A percentile compares a stretch with the other conserved stretches of the same genome.
These are phyloP conservation scores for Calonectria crousiana DNA, from an alignment of 2,329 filamentous ascomycete genomes.

Conservation along the genomic window DNA sequence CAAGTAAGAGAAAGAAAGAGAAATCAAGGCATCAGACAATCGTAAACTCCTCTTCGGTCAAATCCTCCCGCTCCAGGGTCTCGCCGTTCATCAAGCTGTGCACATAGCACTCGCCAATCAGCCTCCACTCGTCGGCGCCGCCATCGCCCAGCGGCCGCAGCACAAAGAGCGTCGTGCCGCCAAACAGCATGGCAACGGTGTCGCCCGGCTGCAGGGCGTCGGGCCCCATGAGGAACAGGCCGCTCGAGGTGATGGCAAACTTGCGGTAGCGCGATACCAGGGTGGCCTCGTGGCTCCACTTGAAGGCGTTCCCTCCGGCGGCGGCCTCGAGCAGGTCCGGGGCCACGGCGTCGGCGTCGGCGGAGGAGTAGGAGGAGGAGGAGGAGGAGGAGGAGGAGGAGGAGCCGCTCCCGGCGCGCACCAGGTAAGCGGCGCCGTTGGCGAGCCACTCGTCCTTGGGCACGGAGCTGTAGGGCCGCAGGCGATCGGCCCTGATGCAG, in stretches of 20 bases:
- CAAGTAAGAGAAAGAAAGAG: background rate
- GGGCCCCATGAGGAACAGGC: slow-evolving; percentile 50
- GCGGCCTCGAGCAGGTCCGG: slow-evolving; percentile 44
- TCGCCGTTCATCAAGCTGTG: slow-evolving; percentile 54
- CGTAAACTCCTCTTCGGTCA: slow-evolving; percentile 46
- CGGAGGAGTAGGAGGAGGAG: too few species aligned
- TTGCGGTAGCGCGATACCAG: slow-evolving; percentile 49
- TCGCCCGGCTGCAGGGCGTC: slow-evolving; percentile 47
- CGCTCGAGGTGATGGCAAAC: slow-evolving; percentile 47
- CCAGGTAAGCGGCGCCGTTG: slow-evolving; percentile 49
- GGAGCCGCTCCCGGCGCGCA: slow-evolving; percentile 31
- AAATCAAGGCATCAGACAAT: slow-evolving; percentile 36
- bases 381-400: too few species aligned
- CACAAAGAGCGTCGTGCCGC: slow-evolving; percentile 49
- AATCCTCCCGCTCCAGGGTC: slow-evolving; percentile 38
- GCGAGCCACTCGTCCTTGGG: slow-evolving; percentile 45
- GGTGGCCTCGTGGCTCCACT: slow-evolving; percentile 52
- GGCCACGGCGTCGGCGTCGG: slow-evolving; percentile 21
- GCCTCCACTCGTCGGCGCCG: slow-evolving; percentile 34
- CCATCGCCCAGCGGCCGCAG: slow-evolving; percentile 35
- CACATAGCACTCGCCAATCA: slow-evolving; percentile 53
- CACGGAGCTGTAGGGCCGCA: slow-evolving; percentile 41
- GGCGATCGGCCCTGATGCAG: slow-evolving; percentile 45
- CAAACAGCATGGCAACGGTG: slow-evolving; percentile 48
- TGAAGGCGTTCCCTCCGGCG: slow-evolving; percentile 45